Percentiles rank a stretch among this genome's conserved stretches.
phyloP scores from a whole-genome alignment of 148 eudicot genomes.

The Persicaria tinctoria region DNA sequence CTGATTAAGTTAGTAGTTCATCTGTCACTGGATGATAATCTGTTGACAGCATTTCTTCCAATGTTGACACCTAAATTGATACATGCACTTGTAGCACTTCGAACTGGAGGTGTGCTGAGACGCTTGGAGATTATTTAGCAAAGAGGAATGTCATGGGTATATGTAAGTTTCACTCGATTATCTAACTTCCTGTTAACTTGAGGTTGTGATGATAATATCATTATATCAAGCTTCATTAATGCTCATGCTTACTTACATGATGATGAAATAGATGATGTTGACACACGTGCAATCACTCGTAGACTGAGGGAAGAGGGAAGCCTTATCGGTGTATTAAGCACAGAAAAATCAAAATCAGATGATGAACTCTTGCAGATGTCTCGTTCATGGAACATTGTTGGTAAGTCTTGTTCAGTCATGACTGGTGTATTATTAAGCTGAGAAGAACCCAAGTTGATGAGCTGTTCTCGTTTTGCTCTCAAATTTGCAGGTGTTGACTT shows the following conservation, averaged over 20 bases:
- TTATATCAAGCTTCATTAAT: neutral
- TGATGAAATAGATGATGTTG: slow-evolving; percentile 74
- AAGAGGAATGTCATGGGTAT: slow-evolving; percentile 94
- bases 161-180: slow-evolving; percentile 40
- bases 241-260: neutral
- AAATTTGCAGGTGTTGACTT: slow-evolving; percentile 71
- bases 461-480: neutral
- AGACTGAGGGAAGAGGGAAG: slow-evolving; percentile 96
- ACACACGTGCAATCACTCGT: slow-evolving; percentile 93
- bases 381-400: slow-evolving; percentile 87
- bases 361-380: slow-evolving; percentile 78
- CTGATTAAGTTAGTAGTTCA: neutral
- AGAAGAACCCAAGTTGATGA: neutral
- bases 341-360: slow-evolving; percentile 73
- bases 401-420: slow-evolving; percentile 25
- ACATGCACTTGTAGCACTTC: slow-evolving; percentile 53
- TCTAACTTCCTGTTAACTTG: neutral
- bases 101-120: slow-evolving; percentile 76
- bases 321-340: slow-evolving; percentile 91
- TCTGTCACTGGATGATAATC: neutral
- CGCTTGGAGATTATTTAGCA: slow-evolving; percentile 76
- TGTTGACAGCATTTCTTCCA: neutral
- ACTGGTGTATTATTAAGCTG: neutral
- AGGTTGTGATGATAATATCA: neutral
- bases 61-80: neutral